These are phyloP conservation scores for Nakazawaea peltata DNA, from an alignment of 805 yeast genomes.

Conservation along the genomic window DNA sequence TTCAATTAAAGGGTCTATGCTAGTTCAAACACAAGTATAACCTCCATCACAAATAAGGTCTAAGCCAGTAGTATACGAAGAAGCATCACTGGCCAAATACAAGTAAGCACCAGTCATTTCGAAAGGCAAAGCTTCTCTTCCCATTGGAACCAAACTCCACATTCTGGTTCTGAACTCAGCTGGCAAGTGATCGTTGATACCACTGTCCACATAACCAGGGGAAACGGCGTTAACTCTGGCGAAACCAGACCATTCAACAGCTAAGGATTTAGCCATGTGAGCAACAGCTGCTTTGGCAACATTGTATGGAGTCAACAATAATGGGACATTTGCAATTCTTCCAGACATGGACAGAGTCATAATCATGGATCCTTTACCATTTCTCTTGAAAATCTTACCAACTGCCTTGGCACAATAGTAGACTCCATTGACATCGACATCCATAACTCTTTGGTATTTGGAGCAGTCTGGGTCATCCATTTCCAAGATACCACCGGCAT, in stretches of 20 bases:
- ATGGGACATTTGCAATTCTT: slow-evolving; percentile 45
- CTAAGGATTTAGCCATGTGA: slow-evolving; percentile 38
- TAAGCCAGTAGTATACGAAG: slow-evolving; percentile 41
- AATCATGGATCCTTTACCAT: slow-evolving; percentile 40
- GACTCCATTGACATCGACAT: slow-evolving; percentile 43
- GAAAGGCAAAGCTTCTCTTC: slow-evolving; percentile 42
- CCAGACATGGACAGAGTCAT: slow-evolving; percentile 52
- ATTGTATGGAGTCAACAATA: slow-evolving; percentile 42
- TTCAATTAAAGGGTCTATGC: no score
- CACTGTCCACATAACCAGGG: slow-evolving; percentile 47
- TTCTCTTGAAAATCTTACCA: slow-evolving; percentile 38
- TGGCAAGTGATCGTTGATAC: slow-evolving; percentile 26
- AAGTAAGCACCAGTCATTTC: slow-evolving; percentile 46
- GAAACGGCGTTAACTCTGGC: slow-evolving; percentile 45
- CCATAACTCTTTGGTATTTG: slow-evolving; percentile 32
- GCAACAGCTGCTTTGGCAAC: slow-evolving; percentile 44
- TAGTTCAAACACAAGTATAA: slow-evolving; percentile 19
- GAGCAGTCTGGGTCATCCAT: slow-evolving; percentile 24
- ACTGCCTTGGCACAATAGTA: slow-evolving; percentile 45
- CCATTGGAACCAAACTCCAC: slow-evolving; percentile 32
- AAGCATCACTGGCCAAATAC: slow-evolving; percentile 45
- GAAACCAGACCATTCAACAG: slow-evolving; percentile 39
- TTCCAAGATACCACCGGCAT: slow-evolving; percentile 24
- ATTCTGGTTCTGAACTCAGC: slow-evolving; percentile 20
- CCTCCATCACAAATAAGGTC: slow-evolving; percentile 49